Evolutionary conservation across 2,329 filamentous ascomycete species (phyloP), one percentile per base, ranked within the genome.

Genomic region (Colletotrichum spaethianum): DNA sequence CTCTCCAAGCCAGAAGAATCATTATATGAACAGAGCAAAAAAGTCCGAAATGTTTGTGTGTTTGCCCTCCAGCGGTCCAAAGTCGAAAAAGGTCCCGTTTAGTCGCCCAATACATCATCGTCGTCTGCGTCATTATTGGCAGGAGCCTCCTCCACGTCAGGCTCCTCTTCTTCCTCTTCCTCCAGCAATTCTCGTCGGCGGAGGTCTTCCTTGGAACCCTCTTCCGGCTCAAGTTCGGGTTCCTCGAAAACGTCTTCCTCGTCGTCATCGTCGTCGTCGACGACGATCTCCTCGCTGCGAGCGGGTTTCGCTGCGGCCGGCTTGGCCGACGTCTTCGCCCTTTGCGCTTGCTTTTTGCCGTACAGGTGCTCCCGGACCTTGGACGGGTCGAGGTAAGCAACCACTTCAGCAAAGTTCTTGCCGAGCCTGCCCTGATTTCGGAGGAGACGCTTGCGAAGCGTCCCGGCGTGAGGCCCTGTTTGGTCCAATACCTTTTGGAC

Each of bases 391-490:
- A 98, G 85, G 80, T 93, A 96, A 11, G 90, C 89, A 5, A 98
- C 85, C 8, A 98, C 91, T 77, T 96, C 94, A 78, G 93, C 94
- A 86, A 94, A 97, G 79, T 96, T 98, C 56, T 89, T 86, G 2
- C 96, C 96, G 3, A 99, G 87, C 78, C 90, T 91, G n/a, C 85
- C 86, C 79, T 93, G 93, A 82, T 99, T 98, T 75, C 94, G 88
- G 77, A 93, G 87, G 28, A 99, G 85, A 26, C 95, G 89, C 76
- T 90, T 89, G 74, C 90, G 89, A 44, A 97, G 87, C 78, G 89
- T 90, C 38, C 90, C 91, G 11, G 88, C 88, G 38, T 89, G 84
- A 14, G 88, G 83, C 8, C 89, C 90, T 1, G 84, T 86, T 52
- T 86, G 83, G 78, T 97, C 94, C 62, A 98, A 86, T 50, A 95